Conservation (phyloP, 345 rosid genomes). For the Excoecaria agallocha region DNA sequence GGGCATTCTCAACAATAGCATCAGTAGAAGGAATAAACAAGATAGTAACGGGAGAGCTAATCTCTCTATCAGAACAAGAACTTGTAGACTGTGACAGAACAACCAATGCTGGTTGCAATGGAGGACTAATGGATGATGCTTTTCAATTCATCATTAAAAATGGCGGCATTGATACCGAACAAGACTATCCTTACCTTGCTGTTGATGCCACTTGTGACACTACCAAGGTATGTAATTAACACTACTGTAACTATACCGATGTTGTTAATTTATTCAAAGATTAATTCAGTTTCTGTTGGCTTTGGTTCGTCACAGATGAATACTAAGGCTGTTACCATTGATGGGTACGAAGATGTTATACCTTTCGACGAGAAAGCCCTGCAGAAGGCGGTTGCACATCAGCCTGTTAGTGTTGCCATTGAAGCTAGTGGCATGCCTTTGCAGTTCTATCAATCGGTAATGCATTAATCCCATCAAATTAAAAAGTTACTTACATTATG, state of each 20-base stretch:
- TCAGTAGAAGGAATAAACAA: constrained; percentile 25
- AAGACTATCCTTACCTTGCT: constrained; percentile 22
- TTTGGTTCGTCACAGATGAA: constrained; percentile 9
- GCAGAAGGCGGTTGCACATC: constrained; percentile 28
- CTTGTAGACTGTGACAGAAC: constrained; percentile 23
- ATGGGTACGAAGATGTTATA: constrained; percentile 26
- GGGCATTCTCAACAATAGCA: constrained; percentile 25
- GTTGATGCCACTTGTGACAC: constrained; percentile 16
- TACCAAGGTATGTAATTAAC: constrained; percentile 8
- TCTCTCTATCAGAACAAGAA: constrained; percentile 26
- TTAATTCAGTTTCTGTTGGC: not conserved
- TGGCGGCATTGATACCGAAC: constrained; percentile 27
- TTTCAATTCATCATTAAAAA: constrained; percentile 24
- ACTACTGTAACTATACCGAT: too few relatives aligned
- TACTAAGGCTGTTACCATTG: constrained; percentile 20
- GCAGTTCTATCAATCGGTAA: constrained; percentile 22
- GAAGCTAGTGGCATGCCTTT: constrained; percentile 27
- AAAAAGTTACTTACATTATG: too few relatives aligned
- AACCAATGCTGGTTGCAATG: constrained; percentile 24
- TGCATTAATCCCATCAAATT: too few relatives aligned
- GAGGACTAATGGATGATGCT: constrained; percentile 29
- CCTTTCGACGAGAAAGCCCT: constrained; percentile 22
- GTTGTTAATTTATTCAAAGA: too few relatives aligned
- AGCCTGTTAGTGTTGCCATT: constrained; percentile 31
- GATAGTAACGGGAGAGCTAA: constrained; percentile 17